Evolutionary conservation across 2,329 filamentous ascomycete species (phyloP).

Genomic region (Diaporthe aspalathi): DNA sequence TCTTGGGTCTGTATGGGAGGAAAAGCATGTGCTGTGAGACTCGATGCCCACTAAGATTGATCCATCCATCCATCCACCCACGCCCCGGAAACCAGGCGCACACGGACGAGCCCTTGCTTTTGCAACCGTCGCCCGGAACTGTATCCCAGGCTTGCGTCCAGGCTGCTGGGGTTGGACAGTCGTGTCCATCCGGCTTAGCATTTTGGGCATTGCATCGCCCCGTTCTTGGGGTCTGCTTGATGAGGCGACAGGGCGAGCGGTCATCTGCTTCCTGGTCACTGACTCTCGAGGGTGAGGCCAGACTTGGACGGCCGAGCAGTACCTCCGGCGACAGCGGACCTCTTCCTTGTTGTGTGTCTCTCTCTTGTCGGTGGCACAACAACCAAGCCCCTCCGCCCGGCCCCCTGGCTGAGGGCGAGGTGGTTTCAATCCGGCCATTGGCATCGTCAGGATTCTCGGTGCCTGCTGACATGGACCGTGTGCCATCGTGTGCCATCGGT

Average conservation of each 20-base stretch:
- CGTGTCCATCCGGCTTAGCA: neutral
- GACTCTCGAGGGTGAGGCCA: neutral
- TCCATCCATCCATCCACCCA: no score
- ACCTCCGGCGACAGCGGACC: neutral
- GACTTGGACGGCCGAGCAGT: neutral
- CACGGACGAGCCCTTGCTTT: neutral
- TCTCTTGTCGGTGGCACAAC: neutral
- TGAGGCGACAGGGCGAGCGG: no score
- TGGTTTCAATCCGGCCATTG: neutral
- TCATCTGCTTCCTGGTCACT: neutral
- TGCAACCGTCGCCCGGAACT: neutral
- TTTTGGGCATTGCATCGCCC: neutral
- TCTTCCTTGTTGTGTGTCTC: no score
- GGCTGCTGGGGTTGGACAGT: no score
- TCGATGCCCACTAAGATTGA: neutral
- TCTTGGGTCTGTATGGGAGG: neutral
- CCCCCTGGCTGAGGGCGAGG: neutral
- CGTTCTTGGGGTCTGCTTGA: no score
- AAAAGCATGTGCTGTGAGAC: neutral
- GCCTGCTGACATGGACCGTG: constrained; percentile 10
- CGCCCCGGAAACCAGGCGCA: neutral
- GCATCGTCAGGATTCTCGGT: neutral
- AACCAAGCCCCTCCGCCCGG: neutral
- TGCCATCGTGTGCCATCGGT: no score
- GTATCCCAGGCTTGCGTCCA: constrained; percentile 1